These are phyloP conservation scores for Naganishia albida DNA, from an alignment of 1,284 basidiomycete genomes.

Conservation along the genomic window DNA sequence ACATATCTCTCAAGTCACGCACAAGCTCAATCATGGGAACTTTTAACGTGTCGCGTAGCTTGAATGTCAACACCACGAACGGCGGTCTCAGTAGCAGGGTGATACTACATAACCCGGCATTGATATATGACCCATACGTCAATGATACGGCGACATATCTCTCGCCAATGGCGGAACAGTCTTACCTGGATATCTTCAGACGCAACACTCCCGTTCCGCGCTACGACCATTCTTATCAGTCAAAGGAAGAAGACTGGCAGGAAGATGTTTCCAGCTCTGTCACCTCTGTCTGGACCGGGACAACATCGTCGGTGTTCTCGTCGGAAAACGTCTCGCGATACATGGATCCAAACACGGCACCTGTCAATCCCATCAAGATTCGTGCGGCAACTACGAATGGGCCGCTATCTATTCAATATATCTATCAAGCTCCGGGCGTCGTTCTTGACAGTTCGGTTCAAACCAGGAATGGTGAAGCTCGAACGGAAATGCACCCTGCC, in stretches of 20 bases:
- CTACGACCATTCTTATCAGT: not conserved
- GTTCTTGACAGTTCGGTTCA: constrained; percentile 41
- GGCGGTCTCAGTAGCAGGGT: constrained; percentile 41
- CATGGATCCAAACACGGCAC: constrained; percentile 25
- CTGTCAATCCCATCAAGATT: constrained; percentile 41
- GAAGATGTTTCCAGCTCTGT: not conserved
- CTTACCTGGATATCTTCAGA: constrained; percentile 9
- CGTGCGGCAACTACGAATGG: constrained; percentile 47
- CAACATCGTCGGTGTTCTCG: constrained; percentile 2
- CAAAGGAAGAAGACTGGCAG: not conserved
- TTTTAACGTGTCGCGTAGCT: constrained; percentile 48
- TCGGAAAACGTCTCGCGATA: constrained; percentile 13
- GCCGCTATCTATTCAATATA: constrained; percentile 45
- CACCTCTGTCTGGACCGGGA: constrained; percentile 5
- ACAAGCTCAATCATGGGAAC: constrained; percentile 46
- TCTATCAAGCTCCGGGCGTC: constrained; percentile 44
- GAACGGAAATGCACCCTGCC: constrained; percentile 46
- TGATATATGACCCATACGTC: constrained; percentile 16
- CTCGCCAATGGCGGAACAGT: constrained; percentile 8
- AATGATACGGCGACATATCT: constrained; percentile 26
- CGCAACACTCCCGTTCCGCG: constrained; percentile 8
- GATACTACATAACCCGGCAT: constrained; percentile 43
- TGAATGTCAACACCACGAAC: constrained; percentile 47
- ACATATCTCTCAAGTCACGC: constrained; percentile 40
- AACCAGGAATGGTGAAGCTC: constrained; percentile 45